A percentile compares a stretch with the other conserved stretches of the same genome.
phyloP scores from a whole-genome alignment of 148 eudicot species.

The Rheum nobile region DNA sequence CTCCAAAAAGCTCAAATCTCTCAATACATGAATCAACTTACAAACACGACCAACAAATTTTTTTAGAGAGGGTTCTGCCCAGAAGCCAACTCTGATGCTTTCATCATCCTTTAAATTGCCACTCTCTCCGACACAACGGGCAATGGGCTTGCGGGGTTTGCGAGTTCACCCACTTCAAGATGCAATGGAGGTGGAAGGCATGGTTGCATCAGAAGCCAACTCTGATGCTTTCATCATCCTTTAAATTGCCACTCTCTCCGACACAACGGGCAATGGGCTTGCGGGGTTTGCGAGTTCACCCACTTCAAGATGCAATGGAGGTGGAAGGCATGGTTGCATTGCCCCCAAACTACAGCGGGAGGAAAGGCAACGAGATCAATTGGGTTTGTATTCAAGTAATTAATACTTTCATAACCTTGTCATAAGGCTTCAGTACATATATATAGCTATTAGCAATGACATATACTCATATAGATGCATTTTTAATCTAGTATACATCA shows the following conservation, averaged over 20 bases:
- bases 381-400: background rate
- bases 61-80: background rate
- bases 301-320: conserved; percentile 96
- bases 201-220: background rate
- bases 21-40: background rate
- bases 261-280: conserved; percentile 94
- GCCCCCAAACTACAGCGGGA: conserved; percentile 80
- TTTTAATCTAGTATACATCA: background rate
- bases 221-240: conserved; percentile 16
- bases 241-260: conserved; percentile 93
- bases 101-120: conserved; percentile 74
- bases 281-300: conserved; percentile 83
- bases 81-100: background rate
- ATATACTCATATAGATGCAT: background rate
- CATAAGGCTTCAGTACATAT: no score
- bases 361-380: background rate
- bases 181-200: conserved; percentile 98
- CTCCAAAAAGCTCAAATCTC: no score
- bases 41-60: background rate
- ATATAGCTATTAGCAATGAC: background rate
- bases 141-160: conserved; percentile 85
- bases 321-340: conserved; percentile 96
- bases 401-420: no score
- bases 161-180: conserved; percentile 93
- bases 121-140: conserved; percentile 87